phyloP scores from a whole-genome alignment of 345 rosid species.

The Lepidium aucheri region DNA sequence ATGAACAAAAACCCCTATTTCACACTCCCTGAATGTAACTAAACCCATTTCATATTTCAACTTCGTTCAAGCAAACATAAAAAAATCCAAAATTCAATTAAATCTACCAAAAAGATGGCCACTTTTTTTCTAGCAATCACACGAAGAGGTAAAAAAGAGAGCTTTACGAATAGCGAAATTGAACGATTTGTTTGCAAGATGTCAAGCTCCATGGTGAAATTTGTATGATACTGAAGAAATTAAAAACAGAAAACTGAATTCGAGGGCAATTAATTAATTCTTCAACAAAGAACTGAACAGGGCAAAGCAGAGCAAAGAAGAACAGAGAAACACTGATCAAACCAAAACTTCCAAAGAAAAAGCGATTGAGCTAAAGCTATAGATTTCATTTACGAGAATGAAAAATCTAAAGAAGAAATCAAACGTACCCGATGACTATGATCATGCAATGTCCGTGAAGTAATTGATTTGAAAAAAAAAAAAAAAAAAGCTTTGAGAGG shows the following conservation, averaged over 20 bases:
- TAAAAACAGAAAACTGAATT: not conserved
- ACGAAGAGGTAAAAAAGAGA: too few species aligned
- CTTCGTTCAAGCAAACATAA: not conserved
- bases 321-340: not conserved
- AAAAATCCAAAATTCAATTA: not conserved
- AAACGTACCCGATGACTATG: not conserved
- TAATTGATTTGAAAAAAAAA: constrained; percentile 1
- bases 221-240: not conserved
- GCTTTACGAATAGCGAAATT: too few species aligned
- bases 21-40: not conserved
- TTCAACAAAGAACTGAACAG: not conserved
- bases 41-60: not conserved
- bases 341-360: not conserved
- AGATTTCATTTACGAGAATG: not conserved
- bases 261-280: not conserved
- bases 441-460: constrained; percentile 20
- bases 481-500: not conserved
- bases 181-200: too few species aligned
- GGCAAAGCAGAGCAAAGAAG: not conserved
- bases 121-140: too few species aligned
- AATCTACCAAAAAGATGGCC: not conserved
- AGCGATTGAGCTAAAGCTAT: not conserved
- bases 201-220: not conserved
- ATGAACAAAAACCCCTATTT: not conserved
- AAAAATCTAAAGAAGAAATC: not conserved